Percentiles rank a stretch among this genome's conserved stretches.
Evolutionary conservation across 805 yeast genomes (phyloP).

Genomic region (Suhomyces faveliae): DNA sequence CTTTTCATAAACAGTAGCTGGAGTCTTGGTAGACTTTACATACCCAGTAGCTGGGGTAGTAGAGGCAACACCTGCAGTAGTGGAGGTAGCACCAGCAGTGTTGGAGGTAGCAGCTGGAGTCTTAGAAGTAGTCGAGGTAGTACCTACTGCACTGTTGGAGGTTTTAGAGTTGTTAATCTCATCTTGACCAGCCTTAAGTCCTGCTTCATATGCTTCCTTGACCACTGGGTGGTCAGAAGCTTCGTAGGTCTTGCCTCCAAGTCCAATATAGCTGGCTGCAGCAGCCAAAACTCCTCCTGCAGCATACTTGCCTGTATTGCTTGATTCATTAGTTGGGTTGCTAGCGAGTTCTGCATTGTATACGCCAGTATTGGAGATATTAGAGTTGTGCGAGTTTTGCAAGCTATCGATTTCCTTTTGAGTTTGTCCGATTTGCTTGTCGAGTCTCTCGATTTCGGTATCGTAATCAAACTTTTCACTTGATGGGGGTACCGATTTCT

Average conservation of each 20-base stretch:
- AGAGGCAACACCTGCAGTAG: neutral
- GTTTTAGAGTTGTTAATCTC: too few species aligned
- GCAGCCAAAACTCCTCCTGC: slow-evolving; percentile 15
- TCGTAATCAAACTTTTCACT: slow-evolving; percentile 21
- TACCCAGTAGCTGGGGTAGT: too few species aligned
- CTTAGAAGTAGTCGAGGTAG: too few species aligned
- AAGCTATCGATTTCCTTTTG: slow-evolving; percentile 22
- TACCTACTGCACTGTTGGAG: too few species aligned
- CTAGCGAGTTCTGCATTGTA: slow-evolving; percentile 7
- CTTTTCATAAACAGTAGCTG: too few species aligned
- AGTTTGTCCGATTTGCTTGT: slow-evolving; percentile 23
- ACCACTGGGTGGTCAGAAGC: slow-evolving; percentile 7
- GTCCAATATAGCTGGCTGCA: slow-evolving; percentile 14
- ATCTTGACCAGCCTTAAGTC: neutral
- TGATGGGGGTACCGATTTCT: slow-evolving; percentile 12
- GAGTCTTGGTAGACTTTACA: too few species aligned
- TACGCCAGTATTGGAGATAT: slow-evolving; percentile 8
- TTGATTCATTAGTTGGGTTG: neutral
- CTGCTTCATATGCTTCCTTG: slow-evolving; percentile 16
- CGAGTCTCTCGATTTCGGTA: slow-evolving; percentile 22
- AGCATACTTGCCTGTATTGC: slow-evolving; percentile 1
- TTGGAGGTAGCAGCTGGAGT: too few species aligned
- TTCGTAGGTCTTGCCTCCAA: slow-evolving; percentile 6
- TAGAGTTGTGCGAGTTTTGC: slow-evolving; percentile 6
- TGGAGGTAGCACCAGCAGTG: neutral